A percentile compares a stretch with the other conserved stretches of the same genome.
phyloP scores from a whole-genome alignment of 2,329 filamentous ascomycete genomes.

The Coniochaeta prunicola region DNA sequence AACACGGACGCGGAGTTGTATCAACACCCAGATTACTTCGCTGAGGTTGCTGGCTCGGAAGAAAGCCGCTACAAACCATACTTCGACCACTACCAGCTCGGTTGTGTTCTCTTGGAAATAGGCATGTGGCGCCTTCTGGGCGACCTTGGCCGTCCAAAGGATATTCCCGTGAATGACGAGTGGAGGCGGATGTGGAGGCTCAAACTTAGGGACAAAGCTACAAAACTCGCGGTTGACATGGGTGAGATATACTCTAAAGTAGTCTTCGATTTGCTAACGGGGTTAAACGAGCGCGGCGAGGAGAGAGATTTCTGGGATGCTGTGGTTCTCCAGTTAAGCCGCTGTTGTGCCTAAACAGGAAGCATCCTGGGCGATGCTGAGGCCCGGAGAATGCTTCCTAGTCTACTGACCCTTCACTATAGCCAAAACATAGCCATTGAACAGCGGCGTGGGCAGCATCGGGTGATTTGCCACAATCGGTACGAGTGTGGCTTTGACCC shows the following conservation, averaged over 20 bases:
- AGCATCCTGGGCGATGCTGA: neutral
- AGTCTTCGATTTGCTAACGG: neutral
- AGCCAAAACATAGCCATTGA: slow-evolving; percentile 3
- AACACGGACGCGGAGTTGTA: too few species aligned
- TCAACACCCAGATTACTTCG: too few species aligned
- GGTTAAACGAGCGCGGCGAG: neutral
- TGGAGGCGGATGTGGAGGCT: neutral
- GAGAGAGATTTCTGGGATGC: neutral
- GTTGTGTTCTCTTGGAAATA: too few species aligned
- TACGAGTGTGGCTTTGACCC: slow-evolving; percentile 18
- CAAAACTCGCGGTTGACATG: neutral
- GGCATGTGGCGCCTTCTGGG: too few species aligned
- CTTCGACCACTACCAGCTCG: too few species aligned
- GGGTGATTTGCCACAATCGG: slow-evolving; percentile 9
- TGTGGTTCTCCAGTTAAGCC: neutral
- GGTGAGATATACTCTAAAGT: neutral
- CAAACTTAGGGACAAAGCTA: neutral
- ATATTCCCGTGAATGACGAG: neutral
- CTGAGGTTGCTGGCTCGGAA: too few species aligned
- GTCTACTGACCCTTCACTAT: neutral
- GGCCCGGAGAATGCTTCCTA: neutral
- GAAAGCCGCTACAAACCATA: too few species aligned
- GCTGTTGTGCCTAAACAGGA: neutral
- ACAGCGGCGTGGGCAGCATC: slow-evolving; percentile 3
- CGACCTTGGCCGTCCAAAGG: too few species aligned